Percentiles rank a stretch among this genome's conserved stretches.
These are phyloP conservation scores for Aspergillus saccharolyticus DNA, from an alignment of 495 filamentous ascomycete genomes.

Conservation along the genomic window DNA sequence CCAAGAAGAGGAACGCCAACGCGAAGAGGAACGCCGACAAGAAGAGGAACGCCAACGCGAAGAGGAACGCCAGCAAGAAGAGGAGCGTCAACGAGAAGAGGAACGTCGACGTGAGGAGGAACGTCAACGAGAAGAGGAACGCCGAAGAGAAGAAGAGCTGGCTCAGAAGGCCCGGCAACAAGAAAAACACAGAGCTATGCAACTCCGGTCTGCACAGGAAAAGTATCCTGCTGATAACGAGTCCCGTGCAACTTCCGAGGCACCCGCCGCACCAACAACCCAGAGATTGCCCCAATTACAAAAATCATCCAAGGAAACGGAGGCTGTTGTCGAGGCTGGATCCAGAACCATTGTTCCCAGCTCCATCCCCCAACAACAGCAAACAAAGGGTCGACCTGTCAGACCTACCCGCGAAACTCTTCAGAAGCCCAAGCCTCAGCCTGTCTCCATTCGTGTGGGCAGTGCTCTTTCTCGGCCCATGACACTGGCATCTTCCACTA, in stretches of 20 bases:
- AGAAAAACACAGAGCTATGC: slow-evolving; percentile 53
- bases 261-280: slow-evolving; percentile 17
- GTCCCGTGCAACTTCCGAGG: slow-evolving; percentile 22
- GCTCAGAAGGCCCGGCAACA: slow-evolving; percentile 61
- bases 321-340: slow-evolving; percentile 30
- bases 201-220: slow-evolving; percentile 32
- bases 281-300: slow-evolving; percentile 45
- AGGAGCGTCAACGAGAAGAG: slow-evolving; percentile 41
- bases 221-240: slow-evolving; percentile 31
- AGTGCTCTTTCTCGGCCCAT: slow-evolving; percentile 63
- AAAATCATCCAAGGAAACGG: slow-evolving; percentile 43
- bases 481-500: slow-evolving; percentile 51
- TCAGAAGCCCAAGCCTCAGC: slow-evolving; percentile 65
- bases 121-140: slow-evolving; percentile 28
- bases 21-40: slow-evolving; percentile 32
- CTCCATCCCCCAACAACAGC: slow-evolving; percentile 43
- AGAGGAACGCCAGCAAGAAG: slow-evolving; percentile 39
- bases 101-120: no score
- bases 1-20: slow-evolving; percentile 15
- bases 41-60: slow-evolving; percentile 11
- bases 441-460: slow-evolving; percentile 74
- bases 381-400: slow-evolving; percentile 57
- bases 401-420: slow-evolving; percentile 66
- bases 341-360: slow-evolving; percentile 43
- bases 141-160: slow-evolving; percentile 42